These are phyloP conservation scores for Clavulina sp. DNA, from an alignment of 768 basidiomycete species.

Conservation along the genomic window DNA sequence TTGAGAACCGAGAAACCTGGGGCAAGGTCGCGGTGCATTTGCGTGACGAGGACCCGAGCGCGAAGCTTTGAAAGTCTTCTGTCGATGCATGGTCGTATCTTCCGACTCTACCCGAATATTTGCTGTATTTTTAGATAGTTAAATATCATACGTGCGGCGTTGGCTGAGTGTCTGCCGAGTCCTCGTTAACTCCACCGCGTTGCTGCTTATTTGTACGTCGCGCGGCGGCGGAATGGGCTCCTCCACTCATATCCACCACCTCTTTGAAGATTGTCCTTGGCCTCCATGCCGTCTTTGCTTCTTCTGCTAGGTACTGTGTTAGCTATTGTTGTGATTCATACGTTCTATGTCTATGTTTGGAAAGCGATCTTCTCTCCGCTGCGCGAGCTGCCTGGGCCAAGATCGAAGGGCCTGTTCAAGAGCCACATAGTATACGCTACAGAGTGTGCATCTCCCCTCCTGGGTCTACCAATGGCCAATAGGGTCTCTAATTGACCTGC, in stretches of 20 bases:
- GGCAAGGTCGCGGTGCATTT: conserved; percentile 69
- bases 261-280: background rate
- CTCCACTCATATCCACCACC: background rate
- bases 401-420: conserved; percentile 28
- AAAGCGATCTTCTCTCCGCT: conserved; percentile 35
- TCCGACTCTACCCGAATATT: too few species aligned
- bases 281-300: background rate
- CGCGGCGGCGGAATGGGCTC: too few species aligned
- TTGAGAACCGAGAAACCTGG: conserved; percentile 80
- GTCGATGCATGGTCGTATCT: too few species aligned
- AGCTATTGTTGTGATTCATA: conserved; percentile 1
- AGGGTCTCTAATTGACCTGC: background rate
- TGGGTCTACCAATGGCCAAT: conserved; percentile 15
- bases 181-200: too few species aligned
- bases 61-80: too few species aligned
- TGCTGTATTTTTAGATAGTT: too few species aligned
- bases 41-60: conserved; percentile 27
- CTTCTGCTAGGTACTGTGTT: background rate
- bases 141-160: too few species aligned
- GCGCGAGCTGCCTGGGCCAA: conserved; percentile 42
- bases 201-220: too few species aligned
- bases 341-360: conserved; percentile 15
- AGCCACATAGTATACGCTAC: conserved; percentile 39
- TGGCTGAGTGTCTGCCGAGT: too few species aligned
- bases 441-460: conserved; percentile 31